phyloP scores from a whole-genome alignment of 2,329 filamentous ascomycete genomes.

The Aspergillus neotritici region DNA sequence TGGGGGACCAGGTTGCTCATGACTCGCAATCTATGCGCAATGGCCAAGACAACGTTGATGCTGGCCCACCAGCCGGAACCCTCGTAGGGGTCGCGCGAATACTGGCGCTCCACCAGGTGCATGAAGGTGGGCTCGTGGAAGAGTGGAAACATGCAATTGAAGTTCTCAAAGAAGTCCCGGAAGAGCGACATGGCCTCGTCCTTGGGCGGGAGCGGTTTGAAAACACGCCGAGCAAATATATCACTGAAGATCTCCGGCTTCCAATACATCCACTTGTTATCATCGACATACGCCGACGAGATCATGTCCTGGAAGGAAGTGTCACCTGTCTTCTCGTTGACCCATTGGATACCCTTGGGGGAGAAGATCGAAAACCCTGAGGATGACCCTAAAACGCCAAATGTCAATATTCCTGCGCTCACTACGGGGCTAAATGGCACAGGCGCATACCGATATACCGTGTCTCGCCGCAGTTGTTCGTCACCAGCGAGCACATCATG shows the following conservation, averaged over 20 bases:
- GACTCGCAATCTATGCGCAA: conserved; percentile 82
- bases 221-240: conserved; percentile 78
- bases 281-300: conserved; percentile 78
- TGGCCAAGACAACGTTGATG: conserved; percentile 88
- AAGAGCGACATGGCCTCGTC: conserved; percentile 81
- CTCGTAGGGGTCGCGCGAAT: conserved; percentile 85
- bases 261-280: conserved; percentile 96
- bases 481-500: conserved; percentile 98
- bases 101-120: conserved; percentile 91
- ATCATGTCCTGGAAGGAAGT: conserved; percentile 94
- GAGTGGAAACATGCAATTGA: conserved; percentile 97
- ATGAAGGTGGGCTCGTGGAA: conserved; percentile 98
- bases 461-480: conserved; percentile 89
- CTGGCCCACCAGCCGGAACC: conserved; percentile 98
- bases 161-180: conserved; percentile 95
- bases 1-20: conserved; percentile 90
- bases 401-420: conserved; percentile 16
- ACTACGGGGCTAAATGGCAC: not conserved
- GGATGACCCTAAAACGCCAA: conserved; percentile 63
- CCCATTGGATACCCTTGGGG: conserved; percentile 96
- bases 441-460: conserved; percentile 76
- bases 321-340: conserved; percentile 96
- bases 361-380: conserved; percentile 99
- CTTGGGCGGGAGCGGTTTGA: conserved; percentile 76
- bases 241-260: conserved; percentile 96